phyloP scores from a whole-genome alignment of 139 green algal species.

The Auxenochlorella pyrenoidosa region DNA sequence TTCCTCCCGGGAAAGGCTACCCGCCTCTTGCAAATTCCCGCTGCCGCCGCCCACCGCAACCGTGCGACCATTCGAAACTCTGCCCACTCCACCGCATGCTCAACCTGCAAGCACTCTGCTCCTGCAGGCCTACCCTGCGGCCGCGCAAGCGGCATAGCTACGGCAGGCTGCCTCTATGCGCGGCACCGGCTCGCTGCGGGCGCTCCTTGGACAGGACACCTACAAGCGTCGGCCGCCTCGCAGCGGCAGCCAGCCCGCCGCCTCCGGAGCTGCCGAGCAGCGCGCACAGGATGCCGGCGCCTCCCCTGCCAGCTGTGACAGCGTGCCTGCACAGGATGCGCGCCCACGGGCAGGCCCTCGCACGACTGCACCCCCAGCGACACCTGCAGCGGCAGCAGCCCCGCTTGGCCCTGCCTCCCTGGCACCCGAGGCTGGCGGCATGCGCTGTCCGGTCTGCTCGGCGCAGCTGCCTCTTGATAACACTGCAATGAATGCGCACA shows the following conservation, averaged over 20 bases:
- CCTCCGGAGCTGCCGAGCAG: not conserved
- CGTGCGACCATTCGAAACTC: too few relatives aligned
- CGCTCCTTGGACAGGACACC: constrained; percentile 22
- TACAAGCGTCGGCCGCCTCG: not conserved
- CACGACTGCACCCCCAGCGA: not conserved
- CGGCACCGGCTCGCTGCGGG: constrained; percentile 13
- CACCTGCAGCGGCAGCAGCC: not conserved
- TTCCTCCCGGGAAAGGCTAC: too few relatives aligned
- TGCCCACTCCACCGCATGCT: too few relatives aligned
- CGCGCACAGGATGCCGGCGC: not conserved
- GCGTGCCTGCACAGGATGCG: too few relatives aligned
- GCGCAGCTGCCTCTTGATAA: not conserved
- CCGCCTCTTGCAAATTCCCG: too few relatives aligned
- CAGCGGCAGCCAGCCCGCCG: not conserved
- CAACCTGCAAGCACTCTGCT: too few relatives aligned
- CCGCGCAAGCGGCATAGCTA: too few relatives aligned
- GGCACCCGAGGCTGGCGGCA: not conserved
- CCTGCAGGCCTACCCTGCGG: too few relatives aligned
- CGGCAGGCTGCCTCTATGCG: not conserved
- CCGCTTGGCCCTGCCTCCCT: too few relatives aligned
- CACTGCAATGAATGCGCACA: constrained; percentile 18
- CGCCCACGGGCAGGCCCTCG: not conserved
- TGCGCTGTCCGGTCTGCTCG: constrained; percentile 41
- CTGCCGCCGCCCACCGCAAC: too few relatives aligned
- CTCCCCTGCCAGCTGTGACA: not conserved